A percentile compares a stretch with the other conserved stretches of the same genome.
Conservation (phyloP, 495 filamentous ascomycete genomes). For the Hyaloscypha variabilis region DNA sequence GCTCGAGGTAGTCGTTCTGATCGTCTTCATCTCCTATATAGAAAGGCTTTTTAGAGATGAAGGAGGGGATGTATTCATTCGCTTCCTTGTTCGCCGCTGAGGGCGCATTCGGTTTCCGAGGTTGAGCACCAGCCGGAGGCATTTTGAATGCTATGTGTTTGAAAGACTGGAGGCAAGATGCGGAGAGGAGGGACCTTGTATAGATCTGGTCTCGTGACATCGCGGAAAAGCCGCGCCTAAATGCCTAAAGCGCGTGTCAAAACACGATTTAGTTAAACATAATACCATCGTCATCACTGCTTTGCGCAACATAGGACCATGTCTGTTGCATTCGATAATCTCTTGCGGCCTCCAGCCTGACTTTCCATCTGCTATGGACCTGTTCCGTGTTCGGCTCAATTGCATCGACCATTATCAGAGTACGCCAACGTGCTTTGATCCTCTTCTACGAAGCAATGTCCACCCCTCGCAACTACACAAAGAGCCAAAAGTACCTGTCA, state of each 20-base stretch:
- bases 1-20: slow-evolving; percentile 89
- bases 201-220: slow-evolving; percentile 4
- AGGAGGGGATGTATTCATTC: slow-evolving; percentile 98
- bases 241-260: background rate
- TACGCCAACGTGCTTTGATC: slow-evolving; percentile 78
- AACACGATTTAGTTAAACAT: background rate
- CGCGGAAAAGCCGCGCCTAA: slow-evolving; percentile 3
- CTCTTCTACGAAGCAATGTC: slow-evolving; percentile 64
- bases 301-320: background rate
- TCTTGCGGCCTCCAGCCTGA: background rate
- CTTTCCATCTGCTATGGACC: slow-evolving; percentile 49
- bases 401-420: slow-evolving; percentile 94
- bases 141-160: slow-evolving; percentile 17
- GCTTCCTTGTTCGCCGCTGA: slow-evolving; percentile 70
- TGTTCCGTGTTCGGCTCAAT: slow-evolving; percentile 86
- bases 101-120: slow-evolving; percentile 41
- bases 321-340: background rate
- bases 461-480: slow-evolving; percentile 51
- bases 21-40: slow-evolving; percentile 84
- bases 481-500: slow-evolving; percentile 77
- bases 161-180: background rate
- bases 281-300: background rate
- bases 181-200: background rate
- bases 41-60: slow-evolving; percentile 98
- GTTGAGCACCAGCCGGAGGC: slow-evolving; percentile 35